Conservation (phyloP, 2,329 filamentous ascomycete genomes). For the Cladosporium austrohemisphaericum region DNA sequence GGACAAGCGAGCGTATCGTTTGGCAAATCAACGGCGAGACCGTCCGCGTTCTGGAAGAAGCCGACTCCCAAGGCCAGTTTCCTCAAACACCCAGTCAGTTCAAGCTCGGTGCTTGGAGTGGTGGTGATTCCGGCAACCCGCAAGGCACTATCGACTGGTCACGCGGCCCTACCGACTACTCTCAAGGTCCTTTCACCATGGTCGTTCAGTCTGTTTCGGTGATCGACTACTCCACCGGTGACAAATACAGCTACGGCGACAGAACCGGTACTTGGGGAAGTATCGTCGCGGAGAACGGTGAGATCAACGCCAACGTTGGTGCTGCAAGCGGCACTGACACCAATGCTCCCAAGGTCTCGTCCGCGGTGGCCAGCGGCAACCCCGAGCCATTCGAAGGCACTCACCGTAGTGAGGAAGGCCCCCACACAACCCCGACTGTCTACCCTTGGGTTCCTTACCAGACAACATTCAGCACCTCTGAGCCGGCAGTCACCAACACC, state of each 20-base stretch:
- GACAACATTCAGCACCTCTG: slow-evolving; percentile 33
- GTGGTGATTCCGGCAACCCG: slow-evolving; percentile 76
- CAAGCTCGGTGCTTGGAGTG: slow-evolving; percentile 88
- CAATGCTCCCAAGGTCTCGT: slow-evolving; percentile 59
- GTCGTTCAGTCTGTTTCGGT: slow-evolving; percentile 70
- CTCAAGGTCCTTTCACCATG: slow-evolving; percentile 81
- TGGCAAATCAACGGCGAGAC: slow-evolving; percentile 80
- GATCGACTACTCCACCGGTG: slow-evolving; percentile 90
- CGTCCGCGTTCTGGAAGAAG: slow-evolving; percentile 69
- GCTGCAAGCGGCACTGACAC: slow-evolving; percentile 50
- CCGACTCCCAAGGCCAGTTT: slow-evolving; percentile 72
- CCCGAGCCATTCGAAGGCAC: slow-evolving; percentile 66
- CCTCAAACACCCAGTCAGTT: slow-evolving; percentile 95
- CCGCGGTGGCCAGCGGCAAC: slow-evolving; percentile 55
- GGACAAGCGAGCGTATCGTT: slow-evolving; percentile 78
- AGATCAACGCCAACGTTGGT: slow-evolving; percentile 56
- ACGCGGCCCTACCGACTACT: slow-evolving; percentile 78
- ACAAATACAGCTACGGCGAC: slow-evolving; percentile 77
- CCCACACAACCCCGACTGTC: slow-evolving; percentile 53
- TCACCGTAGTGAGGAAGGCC: slow-evolving; percentile 53
- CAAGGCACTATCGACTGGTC: slow-evolving; percentile 87
- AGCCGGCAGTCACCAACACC: slow-evolving; percentile 37
- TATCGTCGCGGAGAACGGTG: slow-evolving; percentile 75
- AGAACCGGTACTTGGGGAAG: slow-evolving; percentile 73
- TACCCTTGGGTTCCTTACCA: slow-evolving; percentile 65